phyloP scores from a whole-genome alignment of 352 stramenopile species.

The Pythium folliculosum region DNA sequence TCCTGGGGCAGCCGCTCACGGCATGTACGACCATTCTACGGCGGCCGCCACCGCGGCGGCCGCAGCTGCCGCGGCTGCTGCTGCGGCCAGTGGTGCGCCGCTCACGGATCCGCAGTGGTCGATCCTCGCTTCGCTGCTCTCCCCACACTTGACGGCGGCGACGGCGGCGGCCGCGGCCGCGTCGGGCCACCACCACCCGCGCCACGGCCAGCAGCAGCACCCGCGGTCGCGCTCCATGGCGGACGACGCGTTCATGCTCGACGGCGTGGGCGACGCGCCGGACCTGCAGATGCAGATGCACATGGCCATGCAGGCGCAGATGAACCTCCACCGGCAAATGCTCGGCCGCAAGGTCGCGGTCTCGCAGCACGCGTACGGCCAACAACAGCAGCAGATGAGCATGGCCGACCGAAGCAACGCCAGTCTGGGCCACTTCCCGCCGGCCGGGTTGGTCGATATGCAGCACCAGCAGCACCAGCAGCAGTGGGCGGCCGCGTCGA shows the following conservation, averaged over 20 bases:
- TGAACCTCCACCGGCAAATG: slow-evolving; percentile 89
- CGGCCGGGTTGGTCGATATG: slow-evolving; percentile 23
- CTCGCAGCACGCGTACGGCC: slow-evolving; percentile 75
- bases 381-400: slow-evolving; percentile 23
- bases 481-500: slow-evolving; percentile 28
- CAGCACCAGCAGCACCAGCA: slow-evolving; percentile 37
- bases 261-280: slow-evolving; percentile 71
- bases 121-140: slow-evolving; percentile 78
- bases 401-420: slow-evolving; percentile 18
- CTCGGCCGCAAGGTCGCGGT: slow-evolving; percentile 84
- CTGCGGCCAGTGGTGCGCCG: slow-evolving; percentile 24
- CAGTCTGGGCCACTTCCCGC: slow-evolving; percentile 4
- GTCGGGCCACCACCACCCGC: slow-evolving; percentile 18
- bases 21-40: slow-evolving; percentile 20
- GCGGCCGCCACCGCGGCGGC: slow-evolving; percentile 21
- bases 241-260: slow-evolving; percentile 54
- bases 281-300: slow-evolving; percentile 86
- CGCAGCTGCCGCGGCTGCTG: slow-evolving; percentile 20
- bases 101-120: slow-evolving; percentile 76
- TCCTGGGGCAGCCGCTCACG: neutral
- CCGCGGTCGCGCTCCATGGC: slow-evolving; percentile 20
- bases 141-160: slow-evolving; percentile 44
- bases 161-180: slow-evolving; percentile 7
- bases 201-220: slow-evolving; percentile 1
- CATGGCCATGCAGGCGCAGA: slow-evolving; percentile 86